Conservation (phyloP, 257 asterid species). For the Cynanchum wilfordii region DNA sequence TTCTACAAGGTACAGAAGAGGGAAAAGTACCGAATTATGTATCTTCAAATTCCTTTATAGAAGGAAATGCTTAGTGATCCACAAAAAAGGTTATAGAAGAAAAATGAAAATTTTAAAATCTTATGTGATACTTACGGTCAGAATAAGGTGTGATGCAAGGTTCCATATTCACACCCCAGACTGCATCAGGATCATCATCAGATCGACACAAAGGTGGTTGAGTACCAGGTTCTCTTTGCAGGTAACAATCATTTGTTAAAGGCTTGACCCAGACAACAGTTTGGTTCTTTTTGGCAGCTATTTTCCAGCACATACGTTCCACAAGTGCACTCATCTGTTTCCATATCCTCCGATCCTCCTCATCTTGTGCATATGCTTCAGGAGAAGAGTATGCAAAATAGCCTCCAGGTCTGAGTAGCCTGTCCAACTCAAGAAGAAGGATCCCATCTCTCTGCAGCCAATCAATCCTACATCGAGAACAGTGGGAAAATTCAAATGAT, state of each 20-base stretch:
- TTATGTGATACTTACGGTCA: slow-evolving; percentile 61
- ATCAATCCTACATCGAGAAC: slow-evolving; percentile 95
- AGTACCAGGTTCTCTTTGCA: slow-evolving; percentile 67
- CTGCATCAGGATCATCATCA: slow-evolving; percentile 91
- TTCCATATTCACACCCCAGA: slow-evolving; percentile 79
- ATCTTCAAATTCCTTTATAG: background rate
- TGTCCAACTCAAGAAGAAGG: slow-evolving; percentile 89
- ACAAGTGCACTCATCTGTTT: slow-evolving; percentile 77
- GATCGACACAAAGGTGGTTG: slow-evolving; percentile 89
- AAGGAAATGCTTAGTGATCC: background rate
- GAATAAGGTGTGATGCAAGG: slow-evolving; percentile 88
- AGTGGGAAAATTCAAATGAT: slow-evolving; percentile 89
- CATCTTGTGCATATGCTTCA: slow-evolving; percentile 95
- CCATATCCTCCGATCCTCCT: slow-evolving; percentile 89
- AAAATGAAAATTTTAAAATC: background rate
- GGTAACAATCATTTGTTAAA: slow-evolving; percentile 67
- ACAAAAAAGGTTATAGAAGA: background rate
- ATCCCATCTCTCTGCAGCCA: slow-evolving; percentile 94
- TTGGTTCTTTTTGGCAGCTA: slow-evolving; percentile 73
- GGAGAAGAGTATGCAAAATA: slow-evolving; percentile 95
- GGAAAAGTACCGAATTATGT: background rate
- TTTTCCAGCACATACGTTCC: slow-evolving; percentile 92
- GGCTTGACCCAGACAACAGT: slow-evolving; percentile 96
- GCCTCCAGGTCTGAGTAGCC: slow-evolving; percentile 92
- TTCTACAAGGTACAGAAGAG: background rate